Evolutionary conservation across 2,329 filamentous ascomycete genomes (phyloP).

Genomic region (Gaeumannomyces sp.): DNA sequence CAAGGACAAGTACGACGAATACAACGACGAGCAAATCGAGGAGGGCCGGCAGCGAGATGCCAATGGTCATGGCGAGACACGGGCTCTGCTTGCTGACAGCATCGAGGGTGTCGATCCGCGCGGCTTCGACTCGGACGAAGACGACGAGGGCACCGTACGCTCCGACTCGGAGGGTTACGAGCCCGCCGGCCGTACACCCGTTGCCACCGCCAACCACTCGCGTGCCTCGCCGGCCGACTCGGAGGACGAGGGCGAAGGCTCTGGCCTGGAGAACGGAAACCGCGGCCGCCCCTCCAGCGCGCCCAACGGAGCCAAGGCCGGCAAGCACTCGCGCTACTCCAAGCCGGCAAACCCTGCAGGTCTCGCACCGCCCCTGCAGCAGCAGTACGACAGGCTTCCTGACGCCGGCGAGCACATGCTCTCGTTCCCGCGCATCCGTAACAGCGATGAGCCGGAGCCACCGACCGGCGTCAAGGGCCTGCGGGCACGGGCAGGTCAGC

Average conservation of each 20-base stretch:
- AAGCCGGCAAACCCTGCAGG: conserved; percentile 16
- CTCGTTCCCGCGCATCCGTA: conserved; percentile 54
- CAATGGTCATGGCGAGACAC: conserved; percentile 35
- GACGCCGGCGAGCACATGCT: conserved; percentile 48
- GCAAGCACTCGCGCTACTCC: conserved; percentile 5
- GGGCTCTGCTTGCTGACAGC: conserved; percentile 2
- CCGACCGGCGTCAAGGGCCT: conserved; percentile 36
- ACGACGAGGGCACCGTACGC: conserved; percentile 22
- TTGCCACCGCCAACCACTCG: conserved; percentile 37
- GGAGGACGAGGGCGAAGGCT: conserved; percentile 37
- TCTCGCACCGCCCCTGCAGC: conserved; percentile 15
- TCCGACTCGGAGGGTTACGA: conserved; percentile 42
- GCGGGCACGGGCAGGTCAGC: conserved; percentile 29
- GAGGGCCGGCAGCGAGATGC: conserved; percentile 54
- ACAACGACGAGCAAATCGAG: conserved; percentile 47
- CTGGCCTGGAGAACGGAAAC: conserved; percentile 5
- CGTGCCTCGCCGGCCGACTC: conserved; percentile 42
- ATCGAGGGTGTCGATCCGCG: conserved; percentile 39
- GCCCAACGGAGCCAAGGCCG: neutral
- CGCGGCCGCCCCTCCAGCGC: conserved; percentile 15
- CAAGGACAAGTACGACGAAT: conserved; percentile 64
- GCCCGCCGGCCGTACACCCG: conserved; percentile 50
- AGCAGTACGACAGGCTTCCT: conserved; percentile 25
- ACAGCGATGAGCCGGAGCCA: conserved; percentile 33
- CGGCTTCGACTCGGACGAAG: conserved; percentile 29